Conservation (phyloP, 2,329 filamentous ascomycete genomes). For the Aspergillus jensenii region DNA sequence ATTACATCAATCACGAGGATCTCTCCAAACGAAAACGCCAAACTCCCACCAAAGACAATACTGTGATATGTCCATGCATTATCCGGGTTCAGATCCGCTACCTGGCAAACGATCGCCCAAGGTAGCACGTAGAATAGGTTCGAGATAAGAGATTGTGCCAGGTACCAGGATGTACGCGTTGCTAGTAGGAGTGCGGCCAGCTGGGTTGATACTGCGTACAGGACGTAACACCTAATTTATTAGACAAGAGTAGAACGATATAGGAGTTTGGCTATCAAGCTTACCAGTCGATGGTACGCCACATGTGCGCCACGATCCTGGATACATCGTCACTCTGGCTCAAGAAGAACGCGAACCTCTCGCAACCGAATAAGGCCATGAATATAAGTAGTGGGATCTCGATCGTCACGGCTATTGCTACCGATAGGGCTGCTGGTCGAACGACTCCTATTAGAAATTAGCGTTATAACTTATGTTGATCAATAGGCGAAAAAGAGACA, state of each 20-base stretch:
- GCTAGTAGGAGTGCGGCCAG: constrained; percentile 65
- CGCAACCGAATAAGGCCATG: constrained; percentile 59
- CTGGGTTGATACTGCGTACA: constrained; percentile 65
- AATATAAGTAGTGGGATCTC: constrained; percentile 65
- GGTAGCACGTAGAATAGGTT: constrained; percentile 69
- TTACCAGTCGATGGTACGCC: constrained; percentile 39
- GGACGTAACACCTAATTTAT: constrained; percentile 61
- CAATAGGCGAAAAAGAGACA: not conserved
- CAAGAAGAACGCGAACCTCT: constrained; percentile 63
- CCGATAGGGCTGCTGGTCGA: constrained; percentile 55
- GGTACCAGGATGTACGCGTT: constrained; percentile 65
- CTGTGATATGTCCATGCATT: constrained; percentile 24
- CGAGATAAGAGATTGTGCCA: constrained; percentile 65
- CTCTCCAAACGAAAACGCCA: constrained; percentile 24
- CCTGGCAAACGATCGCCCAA: constrained; percentile 61
- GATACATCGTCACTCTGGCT: constrained; percentile 59
- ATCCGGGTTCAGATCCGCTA: not conserved
- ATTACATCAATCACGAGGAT: constrained; percentile 7
- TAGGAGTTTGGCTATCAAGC: not conserved
- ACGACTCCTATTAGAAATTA: constrained; percentile 38
- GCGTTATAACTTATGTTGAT: not conserved
- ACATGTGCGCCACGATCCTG: constrained; percentile 65
- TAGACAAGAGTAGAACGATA: not conserved
- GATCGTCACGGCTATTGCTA: constrained; percentile 37
- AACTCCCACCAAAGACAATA: constrained; percentile 21